These are phyloP conservation scores for Fusarium coicis DNA, from an alignment of 2,329 filamentous ascomycete species.

Conservation along the genomic window DNA sequence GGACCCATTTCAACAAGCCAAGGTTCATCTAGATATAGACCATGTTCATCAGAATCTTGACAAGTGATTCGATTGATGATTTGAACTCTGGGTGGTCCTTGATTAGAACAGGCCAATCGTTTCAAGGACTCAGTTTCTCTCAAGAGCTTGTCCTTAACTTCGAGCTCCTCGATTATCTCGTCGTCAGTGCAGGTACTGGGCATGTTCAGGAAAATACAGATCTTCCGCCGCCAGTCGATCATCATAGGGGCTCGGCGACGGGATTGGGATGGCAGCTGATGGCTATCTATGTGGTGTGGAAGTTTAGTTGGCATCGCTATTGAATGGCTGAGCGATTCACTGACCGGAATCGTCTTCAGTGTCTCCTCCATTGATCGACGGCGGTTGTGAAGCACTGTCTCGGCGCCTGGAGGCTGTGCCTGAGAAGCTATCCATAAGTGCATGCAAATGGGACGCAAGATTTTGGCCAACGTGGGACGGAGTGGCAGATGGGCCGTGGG, in stretches of 20 bases:
- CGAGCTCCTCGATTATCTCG: background rate
- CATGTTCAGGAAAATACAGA: background rate
- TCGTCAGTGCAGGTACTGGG: background rate
- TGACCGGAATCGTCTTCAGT: background rate
- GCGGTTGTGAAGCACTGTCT: accelerated
- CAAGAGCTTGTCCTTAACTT: accelerated
- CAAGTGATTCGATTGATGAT: background rate
- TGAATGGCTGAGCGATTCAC: too few relatives aligned
- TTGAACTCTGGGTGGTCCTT: background rate
- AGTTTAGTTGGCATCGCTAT: too few relatives aligned
- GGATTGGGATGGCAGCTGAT: accelerated
- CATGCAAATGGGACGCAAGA: accelerated
- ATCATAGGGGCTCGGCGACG: background rate
- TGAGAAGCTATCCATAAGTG: accelerated
- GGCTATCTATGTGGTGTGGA: accelerated
- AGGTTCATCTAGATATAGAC: background rate
- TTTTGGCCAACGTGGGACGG: accelerated
- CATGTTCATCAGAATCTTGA: background rate
- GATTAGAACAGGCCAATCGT: background rate
- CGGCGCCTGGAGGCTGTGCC: accelerated
- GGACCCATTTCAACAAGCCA: background rate
- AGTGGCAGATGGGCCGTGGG: accelerated
- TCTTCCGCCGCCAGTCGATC: background rate
- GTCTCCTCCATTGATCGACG: accelerated
- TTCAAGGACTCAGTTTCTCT: background rate